These are phyloP conservation scores for Agrostemma githago DNA, from an alignment of 148 eudicot genomes.

Conservation along the genomic window DNA sequence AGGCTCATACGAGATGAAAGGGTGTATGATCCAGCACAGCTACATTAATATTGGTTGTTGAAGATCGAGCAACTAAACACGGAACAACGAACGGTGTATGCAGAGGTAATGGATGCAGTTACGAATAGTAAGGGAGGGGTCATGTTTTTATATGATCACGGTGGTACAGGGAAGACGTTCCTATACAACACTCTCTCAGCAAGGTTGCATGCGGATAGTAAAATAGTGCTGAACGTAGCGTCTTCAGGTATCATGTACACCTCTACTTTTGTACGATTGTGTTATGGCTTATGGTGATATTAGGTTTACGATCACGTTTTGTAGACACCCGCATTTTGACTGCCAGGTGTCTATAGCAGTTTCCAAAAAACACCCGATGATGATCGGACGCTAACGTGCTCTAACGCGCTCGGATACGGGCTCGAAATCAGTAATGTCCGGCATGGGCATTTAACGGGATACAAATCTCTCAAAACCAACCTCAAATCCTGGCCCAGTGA, in stretches of 20 bases:
- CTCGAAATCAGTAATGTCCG: too few species aligned
- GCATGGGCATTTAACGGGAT: too few species aligned
- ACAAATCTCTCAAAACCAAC: too few species aligned
- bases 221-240: neutral
- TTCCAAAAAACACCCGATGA: too few species aligned
- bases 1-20: constrained; percentile 1
- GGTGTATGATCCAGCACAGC: neutral
- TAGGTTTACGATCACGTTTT: too few species aligned
- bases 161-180: neutral
- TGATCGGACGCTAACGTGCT: too few species aligned
- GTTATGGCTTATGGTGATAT: too few species aligned
- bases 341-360: too few species aligned
- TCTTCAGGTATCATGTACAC: neutral
- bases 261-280: too few species aligned
- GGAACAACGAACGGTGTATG: neutral
- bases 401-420: too few species aligned
- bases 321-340: too few species aligned
- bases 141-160: neutral
- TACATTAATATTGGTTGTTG: neutral
- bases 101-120: neutral
- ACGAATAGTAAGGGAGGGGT: neutral
- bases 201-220: neutral
- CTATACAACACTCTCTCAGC: neutral
- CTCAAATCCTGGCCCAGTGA: too few species aligned
- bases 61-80: neutral